Evolutionary conservation across 148 eudicot species (phyloP), one percentile per base, ranked within the genome.

Genomic region (Camellia sinensis): DNA sequence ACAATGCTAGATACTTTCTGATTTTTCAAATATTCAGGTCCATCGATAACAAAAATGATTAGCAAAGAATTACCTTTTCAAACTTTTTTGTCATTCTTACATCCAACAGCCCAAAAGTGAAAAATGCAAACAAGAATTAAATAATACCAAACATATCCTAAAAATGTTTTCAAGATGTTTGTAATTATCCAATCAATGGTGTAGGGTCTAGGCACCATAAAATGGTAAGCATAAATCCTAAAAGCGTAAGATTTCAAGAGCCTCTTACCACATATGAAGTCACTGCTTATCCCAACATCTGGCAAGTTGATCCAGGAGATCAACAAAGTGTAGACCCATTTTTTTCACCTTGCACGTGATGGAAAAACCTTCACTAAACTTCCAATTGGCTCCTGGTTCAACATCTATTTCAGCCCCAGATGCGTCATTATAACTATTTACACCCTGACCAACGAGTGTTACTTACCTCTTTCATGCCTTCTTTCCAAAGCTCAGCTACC

Each of bases 211-310:
- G 37, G 37, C 12, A 62, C 6, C 0, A 1, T 8, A n/a, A 48
- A 44, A 54, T 22, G 3, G 13, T 29, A 13, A 74, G 17, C 12
- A 44, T 11, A 10, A 74, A 53, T 59, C 40, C 78, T 17, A 43
- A 68, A 57, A 57, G 67, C 48, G 37, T 37, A 2, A 43, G 60
- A 74, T 43, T 29, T 29, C 37, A 29, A 29, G 37, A 74, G 62
- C 77, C 44, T 37, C 91, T 90, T 94, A 96, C 99, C 99, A 74
- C 94, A 94, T 73, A 95, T 97, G 85, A 97, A 94, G 86, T 94
- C 99, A 87, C 97, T 97, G 81, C 94, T 94, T 70, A 97, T 82
- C 67, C 98, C 99, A 76, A 91, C 97, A 86, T 94, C 98, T 48
- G 99, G 98, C 91, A 81, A 97, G 97, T 77, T 88, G 88, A 81